Evolutionary conservation across 2,329 filamentous ascomycete species (phyloP), one percentile per base, ranked within the genome.

Genomic region (Capronia americana): DNA sequence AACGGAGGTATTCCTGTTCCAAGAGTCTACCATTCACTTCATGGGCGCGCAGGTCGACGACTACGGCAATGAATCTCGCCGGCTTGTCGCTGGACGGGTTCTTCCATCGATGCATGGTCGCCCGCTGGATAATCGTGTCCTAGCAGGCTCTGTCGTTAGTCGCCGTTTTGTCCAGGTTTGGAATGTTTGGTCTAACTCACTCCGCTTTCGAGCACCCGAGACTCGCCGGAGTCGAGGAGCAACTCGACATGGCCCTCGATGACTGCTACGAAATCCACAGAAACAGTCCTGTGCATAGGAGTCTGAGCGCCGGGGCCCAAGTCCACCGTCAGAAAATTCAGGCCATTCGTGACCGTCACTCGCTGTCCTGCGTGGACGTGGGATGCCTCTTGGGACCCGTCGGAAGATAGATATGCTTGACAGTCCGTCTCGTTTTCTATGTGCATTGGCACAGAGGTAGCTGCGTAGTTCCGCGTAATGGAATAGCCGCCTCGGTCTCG

Each of bases 291-390:
- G 48, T 51, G 48, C 48, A 51, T 17, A 20, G 48, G 48, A 51
- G 48, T 51, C 20, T 14, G 20, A 14, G 48, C 11, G 20, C 48
- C 48, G 48, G 48, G 48, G 20, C 20, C 48, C 48, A 51, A 17
- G 48, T 51, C 48, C 12, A 51, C 48, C 48, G 20, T 23, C 12
- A 51, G 11, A 23, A 51, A 51, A 51, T 51, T 51, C 48, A 51
- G 12, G 11, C 48, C 48, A 51, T 23, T 23, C 20, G 11, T 10
- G 12, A 51, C 12, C 10, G 20, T 23, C 12, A 17, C 20, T 14
- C 12, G 11, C 11, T 51, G 11, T 14, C 48, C 48, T 17, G 11
- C 20, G 12, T 14, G 11, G 4, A 51, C 11, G 48, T 14, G 4
- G 48, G 12, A 17, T 23, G 48, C 12, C 2, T 51, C 12, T 23